These are phyloP conservation scores for Vinca minor DNA, from an alignment of 257 asterid species.

Conservation along the genomic window DNA sequence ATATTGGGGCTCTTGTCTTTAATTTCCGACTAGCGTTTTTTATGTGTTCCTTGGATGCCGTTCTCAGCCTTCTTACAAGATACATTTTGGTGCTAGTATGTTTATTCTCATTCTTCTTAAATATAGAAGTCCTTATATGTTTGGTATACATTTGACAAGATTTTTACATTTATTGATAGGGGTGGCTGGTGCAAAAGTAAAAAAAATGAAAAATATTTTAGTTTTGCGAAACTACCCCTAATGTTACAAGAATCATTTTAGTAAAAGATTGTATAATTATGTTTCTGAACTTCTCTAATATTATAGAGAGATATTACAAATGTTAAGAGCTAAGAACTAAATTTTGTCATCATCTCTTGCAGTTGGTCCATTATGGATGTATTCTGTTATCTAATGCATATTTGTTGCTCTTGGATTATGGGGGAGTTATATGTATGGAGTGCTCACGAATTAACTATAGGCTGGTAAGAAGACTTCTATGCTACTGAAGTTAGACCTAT, in stretches of 20 bases:
- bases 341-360: no score
- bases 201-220: neutral
- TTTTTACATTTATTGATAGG: neutral
- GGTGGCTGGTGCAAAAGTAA: neutral
- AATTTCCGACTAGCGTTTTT: no score
- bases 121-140: no score
- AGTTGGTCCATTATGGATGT: no score
- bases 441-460: conserved; percentile 54
- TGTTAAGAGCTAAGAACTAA: no score
- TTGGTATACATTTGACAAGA: neutral
- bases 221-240: no score
- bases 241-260: no score
- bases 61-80: neutral
- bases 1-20: neutral
- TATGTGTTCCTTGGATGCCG: neutral
- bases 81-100: no score
- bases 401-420: conserved; percentile 57
- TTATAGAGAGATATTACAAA: no score
- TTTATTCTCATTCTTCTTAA: no score
- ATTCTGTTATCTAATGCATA: conserved; percentile 54
- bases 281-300: no score
- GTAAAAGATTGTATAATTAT: no score
- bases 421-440: conserved; percentile 71
- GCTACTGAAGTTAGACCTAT: neutral
- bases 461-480: conserved; percentile 39